These are phyloP conservation scores for Xylaria polymorpha DNA, from an alignment of 2,329 filamentous ascomycete species.

Conservation along the genomic window DNA sequence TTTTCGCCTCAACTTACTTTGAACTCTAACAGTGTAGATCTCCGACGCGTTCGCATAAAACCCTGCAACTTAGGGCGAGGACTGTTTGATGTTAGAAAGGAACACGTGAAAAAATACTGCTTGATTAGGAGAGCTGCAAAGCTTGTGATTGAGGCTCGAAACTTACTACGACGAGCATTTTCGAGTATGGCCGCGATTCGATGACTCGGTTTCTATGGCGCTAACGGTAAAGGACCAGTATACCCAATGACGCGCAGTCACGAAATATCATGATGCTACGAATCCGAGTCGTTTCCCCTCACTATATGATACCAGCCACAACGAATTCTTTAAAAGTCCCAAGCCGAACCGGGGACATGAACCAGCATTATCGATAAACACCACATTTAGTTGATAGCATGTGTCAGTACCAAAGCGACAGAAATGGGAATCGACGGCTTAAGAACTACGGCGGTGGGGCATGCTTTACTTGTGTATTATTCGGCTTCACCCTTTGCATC, in stretches of 20 bases:
- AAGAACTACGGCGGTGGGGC: not conserved
- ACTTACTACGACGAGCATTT: not conserved
- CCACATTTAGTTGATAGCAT: not conserved
- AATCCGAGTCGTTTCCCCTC: not conserved
- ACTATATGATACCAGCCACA: not conserved
- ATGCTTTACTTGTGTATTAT: constrained; percentile 15
- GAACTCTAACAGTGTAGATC: constrained; percentile 13
- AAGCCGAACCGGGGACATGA: not conserved
- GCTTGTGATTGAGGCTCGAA: not conserved
- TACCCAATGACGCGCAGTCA: not conserved
- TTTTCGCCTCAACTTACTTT: not conserved
- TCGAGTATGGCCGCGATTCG: not conserved
- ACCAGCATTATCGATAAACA: not conserved
- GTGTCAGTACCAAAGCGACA: not conserved
- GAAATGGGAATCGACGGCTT: not conserved
- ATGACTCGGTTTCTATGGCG: not conserved
- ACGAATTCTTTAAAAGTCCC: not conserved
- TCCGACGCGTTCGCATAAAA: not conserved
- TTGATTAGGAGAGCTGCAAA: not conserved
- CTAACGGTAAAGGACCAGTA: constrained; percentile 11
- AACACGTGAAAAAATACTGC: not conserved
- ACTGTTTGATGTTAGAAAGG: not conserved
- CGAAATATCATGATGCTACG: not conserved
- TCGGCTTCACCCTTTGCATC: not conserved
- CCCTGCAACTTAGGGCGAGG: not conserved